A percentile compares a stretch with the other conserved stretches of the same genome.
phyloP scores from a whole-genome alignment of 495 filamentous ascomycete species.

The Thermochaetoides thermophila region DNA sequence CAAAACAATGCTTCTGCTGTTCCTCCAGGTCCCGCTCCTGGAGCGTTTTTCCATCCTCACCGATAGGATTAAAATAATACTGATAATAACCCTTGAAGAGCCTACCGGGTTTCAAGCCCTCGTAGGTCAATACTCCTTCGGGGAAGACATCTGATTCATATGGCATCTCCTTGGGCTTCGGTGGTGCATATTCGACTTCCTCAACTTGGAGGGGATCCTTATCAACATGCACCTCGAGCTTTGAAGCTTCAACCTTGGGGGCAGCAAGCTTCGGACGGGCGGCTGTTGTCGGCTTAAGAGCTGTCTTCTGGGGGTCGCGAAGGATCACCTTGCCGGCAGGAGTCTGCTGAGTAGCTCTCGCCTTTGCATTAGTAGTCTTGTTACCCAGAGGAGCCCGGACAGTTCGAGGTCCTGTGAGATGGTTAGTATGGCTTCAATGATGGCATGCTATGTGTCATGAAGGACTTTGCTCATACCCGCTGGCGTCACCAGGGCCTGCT shows the following conservation, averaged over 20 bases:
- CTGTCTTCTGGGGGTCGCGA: slow-evolving; percentile 29
- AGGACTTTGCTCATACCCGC: slow-evolving; percentile 12
- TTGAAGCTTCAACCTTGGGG: slow-evolving; percentile 29
- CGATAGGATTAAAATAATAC: slow-evolving; percentile 48
- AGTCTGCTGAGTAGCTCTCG: slow-evolving; percentile 47
- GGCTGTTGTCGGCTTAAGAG: slow-evolving; percentile 21
- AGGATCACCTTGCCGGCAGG: slow-evolving; percentile 26
- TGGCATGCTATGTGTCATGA: neutral
- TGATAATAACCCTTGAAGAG: slow-evolving; percentile 53
- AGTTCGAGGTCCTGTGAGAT: slow-evolving; percentile 42
- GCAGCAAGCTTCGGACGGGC: slow-evolving; percentile 24
- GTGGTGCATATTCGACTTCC: slow-evolving; percentile 40
- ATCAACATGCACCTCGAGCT: slow-evolving; percentile 27
- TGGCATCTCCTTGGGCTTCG: slow-evolving; percentile 41
- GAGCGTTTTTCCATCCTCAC: slow-evolving; percentile 49
- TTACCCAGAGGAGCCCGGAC: slow-evolving; percentile 65
- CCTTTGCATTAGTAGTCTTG: slow-evolving; percentile 94
- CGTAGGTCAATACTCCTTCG: slow-evolving; percentile 36
- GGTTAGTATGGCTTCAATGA: slow-evolving; percentile 15
- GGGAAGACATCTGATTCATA: slow-evolving; percentile 67
- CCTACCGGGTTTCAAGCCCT: slow-evolving; percentile 40
- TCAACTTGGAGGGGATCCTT: slow-evolving; percentile 35
- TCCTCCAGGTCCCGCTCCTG: slow-evolving; percentile 46
- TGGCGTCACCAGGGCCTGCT: slow-evolving; percentile 59
- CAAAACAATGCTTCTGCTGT: slow-evolving; percentile 34